phyloP scores from a whole-genome alignment of 2,329 filamentous ascomycete species.

The Neofusicoccum umdonicola region DNA sequence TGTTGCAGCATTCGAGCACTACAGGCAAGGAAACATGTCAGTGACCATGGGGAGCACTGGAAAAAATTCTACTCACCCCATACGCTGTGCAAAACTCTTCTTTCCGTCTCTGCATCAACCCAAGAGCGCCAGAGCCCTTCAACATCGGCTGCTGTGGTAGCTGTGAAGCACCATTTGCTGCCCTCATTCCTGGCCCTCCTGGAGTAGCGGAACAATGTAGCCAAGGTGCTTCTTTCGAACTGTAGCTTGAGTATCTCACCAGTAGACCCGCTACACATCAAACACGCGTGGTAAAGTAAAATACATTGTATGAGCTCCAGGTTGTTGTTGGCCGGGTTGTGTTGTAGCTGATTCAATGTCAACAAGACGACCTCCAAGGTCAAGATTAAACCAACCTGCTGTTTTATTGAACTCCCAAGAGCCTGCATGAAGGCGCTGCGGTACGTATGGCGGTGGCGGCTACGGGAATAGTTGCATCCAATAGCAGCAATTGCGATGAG shows the following conservation, averaged over 20 bases:
- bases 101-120: not conserved
- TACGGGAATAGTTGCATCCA: not conserved
- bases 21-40: not conserved
- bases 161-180: not conserved
- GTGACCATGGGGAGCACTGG: too few relatives aligned
- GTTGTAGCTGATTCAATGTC: not conserved
- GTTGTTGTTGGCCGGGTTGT: not conserved
- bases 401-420: not conserved
- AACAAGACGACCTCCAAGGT: not conserved
- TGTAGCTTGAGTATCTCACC: not conserved
- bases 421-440: not conserved
- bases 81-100: not conserved
- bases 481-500: not conserved
- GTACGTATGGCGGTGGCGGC: not conserved
- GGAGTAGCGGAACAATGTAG: not conserved
- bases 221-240: not conserved
- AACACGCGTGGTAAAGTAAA: not conserved
- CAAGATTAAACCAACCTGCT: not conserved
- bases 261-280: not conserved
- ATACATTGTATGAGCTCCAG: not conserved
- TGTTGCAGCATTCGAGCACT: not conserved
- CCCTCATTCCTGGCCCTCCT: not conserved
- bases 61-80: not conserved
- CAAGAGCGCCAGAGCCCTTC: not conserved
- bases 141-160: not conserved